Conservation (phyloP, 78 protist genomes). For the Cavenderia fasciculata region DNA sequence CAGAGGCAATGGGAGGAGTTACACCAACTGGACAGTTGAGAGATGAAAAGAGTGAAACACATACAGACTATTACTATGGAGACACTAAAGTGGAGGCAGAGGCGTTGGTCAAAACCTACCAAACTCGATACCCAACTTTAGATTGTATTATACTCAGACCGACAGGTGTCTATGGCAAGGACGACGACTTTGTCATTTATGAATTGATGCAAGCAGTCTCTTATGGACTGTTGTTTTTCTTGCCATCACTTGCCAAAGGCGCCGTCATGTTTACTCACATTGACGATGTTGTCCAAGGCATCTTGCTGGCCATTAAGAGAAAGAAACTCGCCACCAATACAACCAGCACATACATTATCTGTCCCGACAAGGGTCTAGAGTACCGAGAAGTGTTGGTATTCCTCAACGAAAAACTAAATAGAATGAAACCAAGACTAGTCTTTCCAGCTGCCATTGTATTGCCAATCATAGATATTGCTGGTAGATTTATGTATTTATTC, state of each 20-base stretch:
- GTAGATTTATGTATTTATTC: conserved; percentile 2
- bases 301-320: conserved; percentile 1
- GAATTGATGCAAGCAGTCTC: conserved; percentile 45
- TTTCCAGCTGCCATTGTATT: conserved; percentile 7
- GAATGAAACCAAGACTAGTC: conserved; percentile 50
- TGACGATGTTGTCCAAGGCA: conserved; percentile 16
- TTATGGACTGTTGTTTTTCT: conserved; percentile 26
- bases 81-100: conserved; percentile 51
- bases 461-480: neutral
- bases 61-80: conserved; percentile 36
- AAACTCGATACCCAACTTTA: neutral
- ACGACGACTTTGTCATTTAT: conserved; percentile 32
- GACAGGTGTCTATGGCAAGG: conserved; percentile 42
- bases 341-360: conserved; percentile 30
- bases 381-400: conserved; percentile 14
- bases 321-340: neutral
- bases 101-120: conserved; percentile 5
- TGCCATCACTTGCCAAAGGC: conserved; percentile 61
- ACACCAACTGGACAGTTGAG: conserved; percentile 6
- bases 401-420: conserved; percentile 44
- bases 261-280: conserved; percentile 37
- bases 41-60: neutral
- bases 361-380: conserved; percentile 31
- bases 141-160: conserved; percentile 30
- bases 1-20: conserved; percentile 54